Base-by-base conservation (phyloP, 2,329 filamentous ascomycete genomes). In the Sordariomycetes sp. region DNA sequence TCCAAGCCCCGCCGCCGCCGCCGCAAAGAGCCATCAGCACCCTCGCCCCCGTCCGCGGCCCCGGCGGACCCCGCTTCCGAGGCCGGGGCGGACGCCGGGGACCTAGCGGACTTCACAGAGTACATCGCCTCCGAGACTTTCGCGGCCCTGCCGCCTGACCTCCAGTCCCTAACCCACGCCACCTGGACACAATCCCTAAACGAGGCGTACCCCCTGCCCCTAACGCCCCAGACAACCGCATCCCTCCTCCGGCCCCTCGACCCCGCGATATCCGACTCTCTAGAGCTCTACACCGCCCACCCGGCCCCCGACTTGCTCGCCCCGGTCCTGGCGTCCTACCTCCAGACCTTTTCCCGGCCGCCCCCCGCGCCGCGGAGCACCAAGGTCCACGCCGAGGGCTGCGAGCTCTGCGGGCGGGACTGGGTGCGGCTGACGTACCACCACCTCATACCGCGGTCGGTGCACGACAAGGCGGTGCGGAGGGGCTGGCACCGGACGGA, bases 61-160 rank as follows among this genome's bases (percentile, higher is more conserved):
- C 56, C 55, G 39, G 50, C 59, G 28, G 59, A 62, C 28, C 56
- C 62, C 57, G 36, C 59, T 50, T 56, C 58, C 7, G n/a, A 54
- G 28, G 50, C 62, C 6, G 36, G 15, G 6, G 53, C 59, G 15
- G 66, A 81, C 62, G 80, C 79, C 5, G 85, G 86, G 62, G 88
- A 91, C 57, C 71, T 94, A 24, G 80, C 82, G 28, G 90, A 95
- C 1, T 95, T 95, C 69, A 83, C 88, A 57, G 84, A 91, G 74
- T 94, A 91, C 68, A 78, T 94, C 34, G 83, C 88, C 25, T 70
- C 73, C 53, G 80, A 87, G 65, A 81, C 85, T 56, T 95, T 92
- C 68, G 70, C 76, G 5, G 74, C 71, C 39, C 76, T 95, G 1
- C 87, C 88, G 0, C 24, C 65, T 0, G 73, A 79, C 20, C 73